Percentiles rank a stretch among this genome's conserved stretches.
These are phyloP conservation scores for Zoysia matrella DNA, from an alignment of 202 grass and related monocot genomes.

Conservation along the genomic window DNA sequence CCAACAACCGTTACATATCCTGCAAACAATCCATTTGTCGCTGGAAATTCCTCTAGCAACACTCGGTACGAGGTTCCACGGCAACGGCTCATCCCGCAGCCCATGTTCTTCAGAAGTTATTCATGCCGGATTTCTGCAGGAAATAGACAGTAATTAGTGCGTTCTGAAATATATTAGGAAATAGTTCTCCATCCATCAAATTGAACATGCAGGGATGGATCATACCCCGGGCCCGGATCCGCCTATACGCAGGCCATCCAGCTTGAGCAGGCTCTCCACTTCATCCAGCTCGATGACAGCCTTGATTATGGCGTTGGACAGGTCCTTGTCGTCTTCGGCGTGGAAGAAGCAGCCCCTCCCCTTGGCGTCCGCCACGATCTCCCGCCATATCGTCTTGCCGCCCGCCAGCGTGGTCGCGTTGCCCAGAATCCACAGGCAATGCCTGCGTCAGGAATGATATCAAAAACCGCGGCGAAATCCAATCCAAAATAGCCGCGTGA, in stretches of 20 bases:
- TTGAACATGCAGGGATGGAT: background rate
- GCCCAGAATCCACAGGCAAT: constrained; percentile 69
- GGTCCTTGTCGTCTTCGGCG: constrained; percentile 51
- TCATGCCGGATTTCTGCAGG: background rate
- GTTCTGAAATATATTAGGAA: background rate
- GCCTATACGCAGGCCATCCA: constrained; percentile 54
- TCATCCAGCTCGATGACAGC: constrained; percentile 59
- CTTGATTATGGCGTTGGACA: constrained; percentile 40
- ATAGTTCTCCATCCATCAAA: background rate
- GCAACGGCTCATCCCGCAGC: background rate
- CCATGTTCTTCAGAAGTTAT: background rate
- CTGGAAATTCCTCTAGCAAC: background rate
- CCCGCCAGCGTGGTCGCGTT: constrained; percentile 52
- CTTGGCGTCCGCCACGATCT: constrained; percentile 58
- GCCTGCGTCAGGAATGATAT: constrained; percentile 28
- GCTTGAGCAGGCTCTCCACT: constrained; percentile 45
- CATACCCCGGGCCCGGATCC: constrained; percentile 38
- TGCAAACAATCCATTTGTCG: background rate
- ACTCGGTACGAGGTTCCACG: too few species aligned
- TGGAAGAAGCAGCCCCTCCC: constrained; percentile 52
- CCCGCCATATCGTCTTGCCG: constrained; percentile 61
- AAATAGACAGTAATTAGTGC: background rate
- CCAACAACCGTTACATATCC: background rate
- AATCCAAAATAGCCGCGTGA: background rate
- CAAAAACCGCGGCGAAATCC: background rate